A percentile compares a stretch with the other conserved stretches of the same genome.
phyloP scores from a whole-genome alignment of 352 stramenopile genomes.

The Pythium myriotylum region DNA sequence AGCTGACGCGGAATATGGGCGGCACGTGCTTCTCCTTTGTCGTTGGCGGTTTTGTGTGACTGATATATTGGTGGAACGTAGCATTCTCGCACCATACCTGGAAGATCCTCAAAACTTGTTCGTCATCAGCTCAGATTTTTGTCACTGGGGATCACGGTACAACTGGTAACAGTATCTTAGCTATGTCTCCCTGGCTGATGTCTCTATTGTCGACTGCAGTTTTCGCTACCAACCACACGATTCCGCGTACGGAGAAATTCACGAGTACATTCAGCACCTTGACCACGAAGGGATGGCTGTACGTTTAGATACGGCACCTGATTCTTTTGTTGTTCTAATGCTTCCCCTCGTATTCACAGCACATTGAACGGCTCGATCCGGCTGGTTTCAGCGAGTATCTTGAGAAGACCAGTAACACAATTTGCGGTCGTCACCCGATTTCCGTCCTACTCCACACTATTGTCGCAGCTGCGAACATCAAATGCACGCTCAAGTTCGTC shows the following conservation, averaged over 20 bases:
- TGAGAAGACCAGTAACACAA: constrained; percentile 95
- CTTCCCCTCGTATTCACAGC: constrained; percentile 33
- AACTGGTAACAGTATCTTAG: too few relatives aligned
- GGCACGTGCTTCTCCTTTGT: constrained; percentile 36
- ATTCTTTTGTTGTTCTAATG: too few relatives aligned
- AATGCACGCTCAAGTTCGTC: constrained; percentile 89
- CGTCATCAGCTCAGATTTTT: constrained; percentile 97
- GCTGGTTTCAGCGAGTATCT: constrained; percentile 95
- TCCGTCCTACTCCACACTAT: constrained; percentile 73
- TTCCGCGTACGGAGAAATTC: constrained; percentile 86
- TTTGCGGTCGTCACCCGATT: constrained; percentile 97
- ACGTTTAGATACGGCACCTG: too few relatives aligned
- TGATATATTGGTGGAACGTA: constrained; percentile 32
- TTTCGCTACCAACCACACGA: constrained; percentile 92
- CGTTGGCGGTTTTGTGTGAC: too few relatives aligned
- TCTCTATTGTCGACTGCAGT: constrained; percentile 24
- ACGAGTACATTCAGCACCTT: constrained; percentile 95
- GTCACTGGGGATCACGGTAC: constrained; percentile 92
- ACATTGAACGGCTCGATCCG: constrained; percentile 92
- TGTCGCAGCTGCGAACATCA: constrained; percentile 50
- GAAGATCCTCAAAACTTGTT: constrained; percentile 92
- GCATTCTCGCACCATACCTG: constrained; percentile 92
- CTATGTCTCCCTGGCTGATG: too few relatives aligned
- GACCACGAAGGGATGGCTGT: constrained; percentile 90
- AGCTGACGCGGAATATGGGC: constrained; percentile 87